phyloP scores from a whole-genome alignment of 2,329 filamentous ascomycete genomes.

The Alternaria postmessia region DNA sequence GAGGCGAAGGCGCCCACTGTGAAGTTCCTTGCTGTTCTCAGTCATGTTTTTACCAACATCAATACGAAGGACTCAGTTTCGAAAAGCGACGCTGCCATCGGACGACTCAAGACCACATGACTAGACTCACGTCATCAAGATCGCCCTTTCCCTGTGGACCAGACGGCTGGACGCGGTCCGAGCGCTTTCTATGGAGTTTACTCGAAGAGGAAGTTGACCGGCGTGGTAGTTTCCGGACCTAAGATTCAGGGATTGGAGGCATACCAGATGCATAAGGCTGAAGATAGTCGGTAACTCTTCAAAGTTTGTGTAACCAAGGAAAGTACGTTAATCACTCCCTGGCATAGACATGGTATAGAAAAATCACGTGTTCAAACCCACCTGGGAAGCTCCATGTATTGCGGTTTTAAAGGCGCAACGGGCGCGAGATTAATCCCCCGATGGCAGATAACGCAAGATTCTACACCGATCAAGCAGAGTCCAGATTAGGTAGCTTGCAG shows the following conservation, averaged over 20 bases:
- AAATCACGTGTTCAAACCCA: background rate
- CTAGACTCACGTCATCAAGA: background rate
- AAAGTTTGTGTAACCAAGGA: background rate
- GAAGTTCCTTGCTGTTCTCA: no score
- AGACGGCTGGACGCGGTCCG: background rate
- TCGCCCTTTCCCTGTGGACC: background rate
- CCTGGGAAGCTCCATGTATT: background rate
- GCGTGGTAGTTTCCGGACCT: background rate
- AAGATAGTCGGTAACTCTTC: background rate
- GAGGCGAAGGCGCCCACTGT: no score
- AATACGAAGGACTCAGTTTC: background rate
- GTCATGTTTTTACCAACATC: no score
- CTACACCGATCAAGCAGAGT: slow-evolving; percentile 4
- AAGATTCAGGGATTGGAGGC: background rate
- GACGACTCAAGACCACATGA: background rate
- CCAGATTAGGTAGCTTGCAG: slow-evolving; percentile 9
- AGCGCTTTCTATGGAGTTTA: background rate
- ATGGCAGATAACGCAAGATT: slow-evolving; percentile 2
- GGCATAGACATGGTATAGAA: background rate
- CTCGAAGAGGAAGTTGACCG: background rate
- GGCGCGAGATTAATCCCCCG: background rate
- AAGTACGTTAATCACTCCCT: background rate
- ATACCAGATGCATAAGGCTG: background rate
- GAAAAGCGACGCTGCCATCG: no score
- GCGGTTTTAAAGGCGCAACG: slow-evolving; percentile 1